Conservation (phyloP, 306 rosid species). For the Datisca glomerata region DNA sequence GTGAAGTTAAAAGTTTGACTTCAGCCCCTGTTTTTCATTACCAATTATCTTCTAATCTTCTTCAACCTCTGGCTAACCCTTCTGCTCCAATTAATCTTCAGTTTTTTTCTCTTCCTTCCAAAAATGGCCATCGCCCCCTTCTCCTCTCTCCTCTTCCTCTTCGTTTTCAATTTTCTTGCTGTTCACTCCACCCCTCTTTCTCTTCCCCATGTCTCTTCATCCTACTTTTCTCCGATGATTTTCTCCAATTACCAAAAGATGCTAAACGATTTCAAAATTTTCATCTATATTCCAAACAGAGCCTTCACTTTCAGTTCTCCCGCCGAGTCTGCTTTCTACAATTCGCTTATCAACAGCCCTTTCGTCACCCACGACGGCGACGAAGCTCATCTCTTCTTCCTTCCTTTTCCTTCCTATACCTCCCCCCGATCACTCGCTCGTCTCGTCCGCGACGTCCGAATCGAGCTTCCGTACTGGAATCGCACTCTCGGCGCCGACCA, state of each 20-base stretch:
- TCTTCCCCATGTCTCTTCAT: constrained; percentile 12
- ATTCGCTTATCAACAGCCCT: constrained; percentile 28
- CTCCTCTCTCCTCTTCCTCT: constrained; percentile 13
- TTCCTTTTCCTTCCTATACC: constrained; percentile 13
- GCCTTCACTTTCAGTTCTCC: constrained; percentile 20
- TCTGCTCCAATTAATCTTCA: no score
- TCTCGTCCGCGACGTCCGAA: constrained; percentile 21
- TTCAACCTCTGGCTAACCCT: no score
- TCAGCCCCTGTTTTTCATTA: no score
- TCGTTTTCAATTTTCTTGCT: neutral
- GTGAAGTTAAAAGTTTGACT: no score
- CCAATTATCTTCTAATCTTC: no score
- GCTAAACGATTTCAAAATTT: constrained; percentile 37
- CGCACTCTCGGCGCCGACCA: constrained; percentile 84
- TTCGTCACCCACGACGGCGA: constrained; percentile 28
- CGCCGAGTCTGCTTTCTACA: constrained; percentile 35
- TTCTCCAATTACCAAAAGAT: constrained; percentile 36
- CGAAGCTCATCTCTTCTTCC: constrained; percentile 31
- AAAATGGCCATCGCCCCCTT: constrained; percentile 8
- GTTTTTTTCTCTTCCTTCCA: no score
- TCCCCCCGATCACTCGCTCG: constrained; percentile 41
- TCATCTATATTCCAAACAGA: constrained; percentile 29
- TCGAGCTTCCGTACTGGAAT: constrained; percentile 50
- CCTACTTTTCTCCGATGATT: constrained; percentile 41
- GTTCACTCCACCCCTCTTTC: constrained; percentile 12